Conservation (phyloP, 805 yeast genomes). For the Saturnispora dispora region DNA sequence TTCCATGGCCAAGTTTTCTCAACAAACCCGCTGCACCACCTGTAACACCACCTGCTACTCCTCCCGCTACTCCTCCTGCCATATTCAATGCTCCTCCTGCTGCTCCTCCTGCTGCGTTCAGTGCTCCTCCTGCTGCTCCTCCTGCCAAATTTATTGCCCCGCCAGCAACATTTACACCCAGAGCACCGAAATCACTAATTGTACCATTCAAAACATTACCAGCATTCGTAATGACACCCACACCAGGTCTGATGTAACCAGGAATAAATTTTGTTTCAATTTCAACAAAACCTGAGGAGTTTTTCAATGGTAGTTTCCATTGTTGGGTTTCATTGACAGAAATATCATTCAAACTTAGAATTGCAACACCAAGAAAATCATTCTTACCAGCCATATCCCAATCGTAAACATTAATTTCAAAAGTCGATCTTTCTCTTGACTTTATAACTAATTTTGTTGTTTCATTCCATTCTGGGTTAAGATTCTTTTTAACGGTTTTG, state of each 20-base stretch:
- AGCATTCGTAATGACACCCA: slow-evolving; percentile 38
- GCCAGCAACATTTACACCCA: slow-evolving; percentile 24
- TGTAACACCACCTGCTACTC: slow-evolving; percentile 30
- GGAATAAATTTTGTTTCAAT: slow-evolving; percentile 51
- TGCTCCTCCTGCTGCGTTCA: slow-evolving; percentile 35
- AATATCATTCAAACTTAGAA: slow-evolving; percentile 41
- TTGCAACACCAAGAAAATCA: slow-evolving; percentile 47
- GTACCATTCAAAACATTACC: slow-evolving; percentile 27
- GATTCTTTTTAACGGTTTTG: slow-evolving; percentile 52
- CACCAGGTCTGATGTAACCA: slow-evolving; percentile 57
- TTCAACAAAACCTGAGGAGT: slow-evolving; percentile 52
- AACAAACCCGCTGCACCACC: slow-evolving; percentile 24
- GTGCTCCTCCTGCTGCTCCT: slow-evolving; percentile 31
- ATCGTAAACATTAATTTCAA: slow-evolving; percentile 48
- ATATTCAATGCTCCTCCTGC: slow-evolving; percentile 27
- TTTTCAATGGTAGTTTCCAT: slow-evolving; percentile 42
- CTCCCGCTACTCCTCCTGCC: slow-evolving; percentile 29
- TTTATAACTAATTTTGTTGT: slow-evolving; percentile 46
- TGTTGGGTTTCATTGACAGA: slow-evolving; percentile 34
- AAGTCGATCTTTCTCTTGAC: slow-evolving; percentile 48
- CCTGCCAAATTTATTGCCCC: slow-evolving; percentile 28
- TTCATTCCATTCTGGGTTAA: slow-evolving; percentile 76
- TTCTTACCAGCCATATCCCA: slow-evolving; percentile 75
- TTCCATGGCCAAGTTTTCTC: slow-evolving; percentile 11
- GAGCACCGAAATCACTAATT: slow-evolving; percentile 35